These are phyloP conservation scores for Aspergillus bertholletiae DNA, from an alignment of 495 filamentous ascomycete genomes.

Conservation along the genomic window DNA sequence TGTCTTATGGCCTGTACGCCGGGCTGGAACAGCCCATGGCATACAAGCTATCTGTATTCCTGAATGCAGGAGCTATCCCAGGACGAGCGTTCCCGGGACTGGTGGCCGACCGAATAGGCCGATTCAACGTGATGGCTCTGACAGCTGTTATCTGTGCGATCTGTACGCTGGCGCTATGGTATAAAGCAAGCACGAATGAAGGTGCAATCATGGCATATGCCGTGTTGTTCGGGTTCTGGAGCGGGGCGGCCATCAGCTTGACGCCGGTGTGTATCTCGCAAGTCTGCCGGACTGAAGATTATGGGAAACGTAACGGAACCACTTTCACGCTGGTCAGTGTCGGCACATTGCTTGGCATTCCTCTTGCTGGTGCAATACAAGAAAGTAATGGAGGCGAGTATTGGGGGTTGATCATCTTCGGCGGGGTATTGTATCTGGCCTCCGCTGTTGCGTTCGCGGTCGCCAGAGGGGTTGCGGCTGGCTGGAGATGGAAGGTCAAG, in stretches of 20 bases:
- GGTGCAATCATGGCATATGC: conserved; percentile 53
- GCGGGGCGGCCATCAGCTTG: conserved; percentile 56
- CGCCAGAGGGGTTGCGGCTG: conserved; percentile 44
- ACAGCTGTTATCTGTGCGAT: conserved; percentile 48
- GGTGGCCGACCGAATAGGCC: conserved; percentile 62
- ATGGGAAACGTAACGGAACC: conserved; percentile 59
- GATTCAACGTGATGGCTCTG: conserved; percentile 64
- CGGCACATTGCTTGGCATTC: conserved; percentile 67
- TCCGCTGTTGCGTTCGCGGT: conserved; percentile 43
- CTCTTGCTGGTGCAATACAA: conserved; percentile 62
- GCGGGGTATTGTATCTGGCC: conserved; percentile 48
- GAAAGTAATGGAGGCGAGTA: conserved; percentile 20
- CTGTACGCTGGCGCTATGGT: conserved; percentile 53
- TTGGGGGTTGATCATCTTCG: conserved; percentile 51
- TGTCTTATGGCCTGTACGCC: conserved; percentile 49
- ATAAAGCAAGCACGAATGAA: conserved; percentile 26
- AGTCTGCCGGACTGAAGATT: conserved; percentile 54
- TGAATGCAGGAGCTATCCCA: conserved; percentile 44
- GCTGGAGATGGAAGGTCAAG: conserved; percentile 27
- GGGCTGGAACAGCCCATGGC: conserved; percentile 36
- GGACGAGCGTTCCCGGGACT: conserved; percentile 53
- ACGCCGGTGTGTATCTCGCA: conserved; percentile 58
- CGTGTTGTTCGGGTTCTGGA: conserved; percentile 57
- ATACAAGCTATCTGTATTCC: conserved; percentile 51
- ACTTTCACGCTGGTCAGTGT: conserved; percentile 56